Conservation (phyloP, 257 asterid genomes). For the Anisodus tanguticus region DNA sequence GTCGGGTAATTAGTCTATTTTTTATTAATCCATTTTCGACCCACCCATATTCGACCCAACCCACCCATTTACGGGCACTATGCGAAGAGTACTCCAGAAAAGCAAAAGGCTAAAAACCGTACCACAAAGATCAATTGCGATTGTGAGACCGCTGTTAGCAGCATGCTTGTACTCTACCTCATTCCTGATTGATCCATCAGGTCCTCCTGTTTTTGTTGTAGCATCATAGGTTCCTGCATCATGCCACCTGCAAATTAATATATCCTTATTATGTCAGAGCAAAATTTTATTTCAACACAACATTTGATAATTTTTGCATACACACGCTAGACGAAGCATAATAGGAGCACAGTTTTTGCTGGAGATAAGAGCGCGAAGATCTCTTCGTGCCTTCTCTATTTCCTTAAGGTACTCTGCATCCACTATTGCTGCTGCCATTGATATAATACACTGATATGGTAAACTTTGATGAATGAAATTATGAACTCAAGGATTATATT, state of each 20-base stretch:
- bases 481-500: neutral
- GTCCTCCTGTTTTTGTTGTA: conserved; percentile 79
- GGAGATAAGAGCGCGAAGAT: conserved; percentile 69
- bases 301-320: neutral
- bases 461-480: neutral
- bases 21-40: no score
- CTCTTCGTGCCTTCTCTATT: conserved; percentile 61
- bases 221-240: conserved; percentile 95
- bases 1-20: no score
- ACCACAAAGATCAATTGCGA: conserved; percentile 83
- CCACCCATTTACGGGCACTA: no score
- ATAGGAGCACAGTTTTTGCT: conserved; percentile 77
- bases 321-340: conserved; percentile 87
- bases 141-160: conserved; percentile 71
- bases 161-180: conserved; percentile 57
- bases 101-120: conserved; percentile 25
- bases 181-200: conserved; percentile 85
- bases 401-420: conserved; percentile 61
- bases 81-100: no score
- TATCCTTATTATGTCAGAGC: neutral
- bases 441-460: neutral
- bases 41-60: no score
- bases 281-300: neutral
- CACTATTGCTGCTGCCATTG: conserved; percentile 41
- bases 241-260: conserved; percentile 74